Evolutionary conservation across 1,284 basidiomycete species (phyloP).

Genomic region (Ganoderma resinaceum): DNA sequence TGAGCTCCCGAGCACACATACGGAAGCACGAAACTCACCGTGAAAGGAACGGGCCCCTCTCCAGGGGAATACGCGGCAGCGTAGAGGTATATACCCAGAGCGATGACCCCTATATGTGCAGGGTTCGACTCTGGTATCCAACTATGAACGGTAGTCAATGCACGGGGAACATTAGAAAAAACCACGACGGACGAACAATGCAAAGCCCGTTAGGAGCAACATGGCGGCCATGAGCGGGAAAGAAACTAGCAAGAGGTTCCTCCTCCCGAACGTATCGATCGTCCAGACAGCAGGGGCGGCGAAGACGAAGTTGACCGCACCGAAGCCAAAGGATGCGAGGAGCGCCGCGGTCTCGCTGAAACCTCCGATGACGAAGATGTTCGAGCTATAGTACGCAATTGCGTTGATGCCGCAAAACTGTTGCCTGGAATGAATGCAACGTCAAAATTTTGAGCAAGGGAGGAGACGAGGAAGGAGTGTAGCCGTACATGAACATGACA

Average conservation of each 20-base stretch:
- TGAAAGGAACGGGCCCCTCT: constrained; percentile 85
- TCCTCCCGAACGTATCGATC: constrained; percentile 73
- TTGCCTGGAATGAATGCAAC: constrained; percentile 39
- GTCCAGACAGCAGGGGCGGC: constrained; percentile 64
- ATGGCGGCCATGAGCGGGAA: constrained; percentile 72
- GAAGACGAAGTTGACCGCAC: constrained; percentile 56
- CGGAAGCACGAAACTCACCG: constrained; percentile 31
- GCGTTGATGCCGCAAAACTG: constrained; percentile 74
- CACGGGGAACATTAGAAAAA: background rate
- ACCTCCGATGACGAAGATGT: constrained; percentile 63
- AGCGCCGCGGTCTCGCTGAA: constrained; percentile 58
- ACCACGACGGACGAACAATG: constrained; percentile 41
- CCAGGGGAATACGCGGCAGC: constrained; percentile 71
- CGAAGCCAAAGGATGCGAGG: constrained; percentile 65
- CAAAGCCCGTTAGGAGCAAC: constrained; percentile 67
- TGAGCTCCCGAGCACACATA: background rate
- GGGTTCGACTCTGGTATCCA: constrained; percentile 47
- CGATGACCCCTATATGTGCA: constrained; percentile 57
- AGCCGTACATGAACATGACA: constrained; percentile 66
- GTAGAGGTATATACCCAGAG: constrained; percentile 71
- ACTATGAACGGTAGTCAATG: constrained; percentile 1
- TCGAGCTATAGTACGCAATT: constrained; percentile 70
- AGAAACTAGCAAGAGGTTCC: constrained; percentile 69
- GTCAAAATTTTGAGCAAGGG: background rate
- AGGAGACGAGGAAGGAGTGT: background rate